A percentile compares a stretch with the other conserved stretches of the same genome.
Evolutionary conservation across 495 filamentous ascomycete genomes (phyloP).

Genomic region (Pyrenula massariospora): DNA sequence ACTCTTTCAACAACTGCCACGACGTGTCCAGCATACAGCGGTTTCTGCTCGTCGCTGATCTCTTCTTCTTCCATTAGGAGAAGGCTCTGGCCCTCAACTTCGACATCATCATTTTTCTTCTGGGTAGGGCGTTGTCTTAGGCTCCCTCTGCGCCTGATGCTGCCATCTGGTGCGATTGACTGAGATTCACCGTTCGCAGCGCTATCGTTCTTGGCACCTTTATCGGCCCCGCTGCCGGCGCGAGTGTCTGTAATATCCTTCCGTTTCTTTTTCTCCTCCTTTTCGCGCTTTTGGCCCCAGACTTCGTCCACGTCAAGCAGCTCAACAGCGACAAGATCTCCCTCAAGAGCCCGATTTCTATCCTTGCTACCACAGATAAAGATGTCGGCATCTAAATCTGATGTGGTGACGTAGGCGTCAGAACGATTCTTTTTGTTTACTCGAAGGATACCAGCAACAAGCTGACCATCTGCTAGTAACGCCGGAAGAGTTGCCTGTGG

Average conservation of each 20-base stretch:
- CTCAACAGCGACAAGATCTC: slow-evolving; percentile 90
- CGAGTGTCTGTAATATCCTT: slow-evolving; percentile 95
- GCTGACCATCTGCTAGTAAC: slow-evolving; percentile 79
- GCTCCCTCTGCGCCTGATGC: slow-evolving; percentile 84
- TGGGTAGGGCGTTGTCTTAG: slow-evolving; percentile 92
- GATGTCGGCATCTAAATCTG: slow-evolving; percentile 93
- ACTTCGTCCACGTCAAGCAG: slow-evolving; percentile 97
- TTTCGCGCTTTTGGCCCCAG: slow-evolving; percentile 96
- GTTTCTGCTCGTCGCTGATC: slow-evolving; percentile 96
- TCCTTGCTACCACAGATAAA: slow-evolving; percentile 99
- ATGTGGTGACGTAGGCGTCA: slow-evolving; percentile 91
- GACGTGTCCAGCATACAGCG: slow-evolving; percentile 90
- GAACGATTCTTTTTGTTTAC: slow-evolving; percentile 99
- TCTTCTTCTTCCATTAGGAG: slow-evolving; percentile 96
- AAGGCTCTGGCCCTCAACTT: slow-evolving; percentile 95
- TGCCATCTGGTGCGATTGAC: slow-evolving; percentile 59
- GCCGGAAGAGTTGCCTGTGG: slow-evolving; percentile 92
- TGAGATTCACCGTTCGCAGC: slow-evolving; percentile 51
- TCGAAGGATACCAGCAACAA: slow-evolving; percentile 90
- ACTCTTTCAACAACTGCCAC: slow-evolving; percentile 96
- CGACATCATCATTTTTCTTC: slow-evolving; percentile 99
- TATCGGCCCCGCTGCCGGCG: slow-evolving; percentile 55
- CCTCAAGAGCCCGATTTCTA: slow-evolving; percentile 88
- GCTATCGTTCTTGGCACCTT: slow-evolving; percentile 49
- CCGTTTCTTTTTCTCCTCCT: slow-evolving; percentile 99